Conservation (phyloP, 148 eudicot genomes). For the Arctostaphylos glauca region DNA sequence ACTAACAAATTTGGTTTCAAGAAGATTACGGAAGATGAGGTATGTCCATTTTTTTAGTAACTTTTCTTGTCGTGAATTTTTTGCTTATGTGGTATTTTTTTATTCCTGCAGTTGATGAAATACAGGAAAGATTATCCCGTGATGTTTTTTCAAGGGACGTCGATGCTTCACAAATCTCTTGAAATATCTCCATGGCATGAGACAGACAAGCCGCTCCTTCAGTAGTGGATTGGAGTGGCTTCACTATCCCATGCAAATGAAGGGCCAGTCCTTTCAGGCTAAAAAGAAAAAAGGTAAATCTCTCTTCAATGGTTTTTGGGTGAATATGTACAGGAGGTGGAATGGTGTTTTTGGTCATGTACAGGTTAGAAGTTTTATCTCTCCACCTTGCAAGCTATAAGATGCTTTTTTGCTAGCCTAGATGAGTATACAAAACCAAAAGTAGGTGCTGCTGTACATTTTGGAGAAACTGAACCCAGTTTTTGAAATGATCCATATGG, state of each 20-base stretch:
- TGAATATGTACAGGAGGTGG: conserved; percentile 11
- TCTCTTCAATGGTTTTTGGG: neutral
- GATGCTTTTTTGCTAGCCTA: neutral
- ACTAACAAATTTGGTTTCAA: conserved; percentile 64
- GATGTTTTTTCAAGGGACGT: conserved; percentile 75
- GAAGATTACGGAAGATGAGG: conserved; percentile 48
- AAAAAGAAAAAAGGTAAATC: neutral
- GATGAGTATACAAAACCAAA: neutral
- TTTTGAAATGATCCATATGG: neutral
- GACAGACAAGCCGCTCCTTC: too few species aligned
- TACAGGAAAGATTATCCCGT: conserved; percentile 35
- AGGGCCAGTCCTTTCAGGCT: too few species aligned
- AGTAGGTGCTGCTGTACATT: conserved; percentile 4
- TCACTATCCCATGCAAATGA: too few species aligned
- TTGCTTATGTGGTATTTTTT: neutral
- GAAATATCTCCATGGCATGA: neutral
- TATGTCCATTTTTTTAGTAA: conserved; percentile 13
- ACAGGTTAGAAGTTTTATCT: neutral
- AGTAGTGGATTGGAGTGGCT: too few species aligned
- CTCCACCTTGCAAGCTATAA: conserved; percentile 3
- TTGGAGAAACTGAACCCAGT: neutral
- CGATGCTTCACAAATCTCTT: conserved; percentile 55
- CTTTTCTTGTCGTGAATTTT: neutral
- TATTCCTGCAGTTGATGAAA: conserved; percentile 47
- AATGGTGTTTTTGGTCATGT: neutral